These are phyloP conservation scores for Thamnidium elegans DNA, from an alignment of 192 early-diverging fungal species.

Conservation along the genomic window DNA sequence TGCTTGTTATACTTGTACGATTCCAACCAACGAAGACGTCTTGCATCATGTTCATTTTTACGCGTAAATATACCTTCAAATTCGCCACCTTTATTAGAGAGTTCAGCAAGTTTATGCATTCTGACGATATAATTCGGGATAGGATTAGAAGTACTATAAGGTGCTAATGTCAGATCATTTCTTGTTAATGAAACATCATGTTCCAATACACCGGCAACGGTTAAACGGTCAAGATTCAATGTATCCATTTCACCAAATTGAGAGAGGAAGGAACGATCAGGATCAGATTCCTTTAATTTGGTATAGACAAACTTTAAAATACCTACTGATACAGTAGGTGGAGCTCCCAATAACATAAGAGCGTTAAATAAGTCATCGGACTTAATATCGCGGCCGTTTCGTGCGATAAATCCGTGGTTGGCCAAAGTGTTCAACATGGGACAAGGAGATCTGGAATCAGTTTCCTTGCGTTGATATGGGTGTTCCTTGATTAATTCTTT, in stretches of 20 bases:
- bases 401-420: conserved; percentile 19
- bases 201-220: neutral
- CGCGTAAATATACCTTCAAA: neutral
- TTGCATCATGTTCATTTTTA: conserved; percentile 3
- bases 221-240: conserved; percentile 3
- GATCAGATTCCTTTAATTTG: neutral
- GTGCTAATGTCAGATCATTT: neutral
- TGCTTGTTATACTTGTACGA: conserved; percentile 4
- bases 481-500: conserved; percentile 11
- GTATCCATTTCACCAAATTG: neutral
- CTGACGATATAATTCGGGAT: neutral
- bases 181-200: conserved; percentile 14
- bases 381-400: conserved; percentile 5
- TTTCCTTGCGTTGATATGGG: conserved; percentile 1
- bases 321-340: neutral
- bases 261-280: neutral
- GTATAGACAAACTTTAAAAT: neutral
- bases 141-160: neutral
- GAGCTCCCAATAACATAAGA: neutral
- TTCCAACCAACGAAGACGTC: conserved; percentile 7
- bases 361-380: conserved; percentile 3
- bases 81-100: neutral
- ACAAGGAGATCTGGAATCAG: conserved; percentile 18
- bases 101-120: neutral
- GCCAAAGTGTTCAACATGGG: conserved; percentile 21